Evolutionary conservation across 139 green algal species (phyloP).

Genomic region (Ettlia oleoabundans): DNA sequence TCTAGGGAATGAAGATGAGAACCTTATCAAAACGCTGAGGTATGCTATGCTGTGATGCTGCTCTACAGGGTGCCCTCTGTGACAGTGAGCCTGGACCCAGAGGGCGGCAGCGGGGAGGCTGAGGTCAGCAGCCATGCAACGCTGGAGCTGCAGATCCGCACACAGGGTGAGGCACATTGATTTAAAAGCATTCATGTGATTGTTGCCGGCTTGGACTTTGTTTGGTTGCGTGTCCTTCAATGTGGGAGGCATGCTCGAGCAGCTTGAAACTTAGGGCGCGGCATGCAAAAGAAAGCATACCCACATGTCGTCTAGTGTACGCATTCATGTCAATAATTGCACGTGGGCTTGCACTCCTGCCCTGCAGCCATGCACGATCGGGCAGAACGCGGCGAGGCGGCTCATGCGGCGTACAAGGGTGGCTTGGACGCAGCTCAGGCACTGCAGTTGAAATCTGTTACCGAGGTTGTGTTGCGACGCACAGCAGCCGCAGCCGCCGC

Average conservation of each 20-base stretch:
- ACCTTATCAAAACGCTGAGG: too few relatives aligned
- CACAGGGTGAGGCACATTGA: conserved; percentile 48
- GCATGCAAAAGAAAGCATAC: too few relatives aligned
- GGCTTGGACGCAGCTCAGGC: conserved; percentile 70
- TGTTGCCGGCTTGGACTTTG: too few relatives aligned
- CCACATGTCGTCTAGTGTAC: too few relatives aligned
- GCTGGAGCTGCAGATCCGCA: conserved; percentile 85
- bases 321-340: too few relatives aligned
- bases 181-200: too few relatives aligned
- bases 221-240: too few relatives aligned
- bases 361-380: conserved; percentile 77
- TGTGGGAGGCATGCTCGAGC: too few relatives aligned
- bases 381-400: conserved; percentile 81
- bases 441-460: conserved; percentile 60
- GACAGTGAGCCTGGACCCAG: background rate
- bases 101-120: too few relatives aligned
- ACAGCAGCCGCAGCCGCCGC: background rate
- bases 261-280: too few relatives aligned
- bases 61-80: conserved; percentile 2
- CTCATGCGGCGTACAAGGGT: conserved; percentile 91
- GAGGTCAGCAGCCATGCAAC: conserved; percentile 1
- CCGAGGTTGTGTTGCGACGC: conserved; percentile 47
- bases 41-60: too few relatives aligned
- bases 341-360: background rate
- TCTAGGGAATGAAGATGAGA: too few relatives aligned